Base-by-base conservation (phyloP, 139 green algal genomes). In the Dunaliella sp. region DNA sequence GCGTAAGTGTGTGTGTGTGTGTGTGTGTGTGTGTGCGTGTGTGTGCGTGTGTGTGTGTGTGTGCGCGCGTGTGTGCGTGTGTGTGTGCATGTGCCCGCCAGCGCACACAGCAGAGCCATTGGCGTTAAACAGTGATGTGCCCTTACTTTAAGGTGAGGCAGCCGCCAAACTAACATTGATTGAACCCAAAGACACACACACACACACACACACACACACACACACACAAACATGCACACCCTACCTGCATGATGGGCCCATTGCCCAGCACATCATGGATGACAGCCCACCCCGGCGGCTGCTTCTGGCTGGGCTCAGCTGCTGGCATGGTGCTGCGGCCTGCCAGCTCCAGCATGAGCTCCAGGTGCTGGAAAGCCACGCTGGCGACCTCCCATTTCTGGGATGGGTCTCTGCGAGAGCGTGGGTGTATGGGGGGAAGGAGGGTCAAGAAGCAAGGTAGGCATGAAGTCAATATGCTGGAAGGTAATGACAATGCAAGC, bases 381-480 rank as follows among this genome's bases (percentile, higher is more conserved):
- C 84, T 88, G 48, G 90, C 90, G 84, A 97, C 85, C 90, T 95
- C 86, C 94, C 94, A 97, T 80, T 94, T 92, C 89, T 97, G 93
- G 0, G 30, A 30, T 0, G 93, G 84, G 26, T 89, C 37, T 82
- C 90, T 94, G 88, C 48, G 78, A 2, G 28, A 59, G 79, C 24
- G 74, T 24, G 21, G n/a, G 74, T 80, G 74, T 32, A 21, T 12
- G 79, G 30, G 79, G 12, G 36, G 26, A 83, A 25, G 79, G 48
- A 16, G 48, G 48, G 16, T 74, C 3, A 80, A 2, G 58, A 26
- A 30, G 58, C 83, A 65, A 30, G 34, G 31, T 24, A 81, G 58
- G 12, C 57, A 3, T 26, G 36, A 28, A 76, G 57, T n/a, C n/a
- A n/a, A 36, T 81, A 88, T 65, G 79, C 83, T 32, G 59, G n/a